These are phyloP conservation scores for Alectoria sarmentosa DNA, from an alignment of 495 filamentous ascomycete genomes.

Conservation along the genomic window DNA sequence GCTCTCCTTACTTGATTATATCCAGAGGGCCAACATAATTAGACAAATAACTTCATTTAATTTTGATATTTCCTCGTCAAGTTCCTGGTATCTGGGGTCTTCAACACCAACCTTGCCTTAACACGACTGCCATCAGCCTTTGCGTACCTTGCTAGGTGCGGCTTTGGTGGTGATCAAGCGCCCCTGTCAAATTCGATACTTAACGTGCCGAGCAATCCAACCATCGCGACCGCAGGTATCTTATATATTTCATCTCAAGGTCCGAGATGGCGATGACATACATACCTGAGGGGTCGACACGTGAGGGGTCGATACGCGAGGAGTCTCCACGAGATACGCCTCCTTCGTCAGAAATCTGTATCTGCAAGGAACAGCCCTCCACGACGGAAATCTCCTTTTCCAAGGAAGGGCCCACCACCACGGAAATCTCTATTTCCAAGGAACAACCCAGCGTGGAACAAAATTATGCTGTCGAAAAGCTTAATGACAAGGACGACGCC, in stretches of 20 bases:
- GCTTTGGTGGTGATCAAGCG: background rate
- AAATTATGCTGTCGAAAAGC: background rate
- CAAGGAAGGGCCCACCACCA: too few species aligned
- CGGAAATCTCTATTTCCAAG: background rate
- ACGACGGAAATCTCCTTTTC: too few species aligned
- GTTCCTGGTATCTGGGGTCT: background rate
- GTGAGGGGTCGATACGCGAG: background rate
- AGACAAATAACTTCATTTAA: background rate
- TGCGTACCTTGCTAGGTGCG: background rate
- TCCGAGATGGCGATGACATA: background rate
- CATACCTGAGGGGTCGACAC: background rate
- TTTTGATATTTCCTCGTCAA: background rate
- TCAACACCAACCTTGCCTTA: background rate
- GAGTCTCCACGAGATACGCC: background rate
- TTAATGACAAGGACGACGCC: background rate
- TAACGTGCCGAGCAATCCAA: background rate
- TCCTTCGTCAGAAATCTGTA: background rate
- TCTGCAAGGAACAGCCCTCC: background rate
- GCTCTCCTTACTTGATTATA: background rate
- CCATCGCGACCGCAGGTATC: background rate
- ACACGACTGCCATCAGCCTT: background rate
- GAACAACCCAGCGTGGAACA: background rate
- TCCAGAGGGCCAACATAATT: background rate
- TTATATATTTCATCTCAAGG: background rate
- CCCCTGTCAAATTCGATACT: background rate